phyloP scores from a whole-genome alignment of 2,329 filamentous ascomycete genomes.

The Helotiales sp. region DNA sequence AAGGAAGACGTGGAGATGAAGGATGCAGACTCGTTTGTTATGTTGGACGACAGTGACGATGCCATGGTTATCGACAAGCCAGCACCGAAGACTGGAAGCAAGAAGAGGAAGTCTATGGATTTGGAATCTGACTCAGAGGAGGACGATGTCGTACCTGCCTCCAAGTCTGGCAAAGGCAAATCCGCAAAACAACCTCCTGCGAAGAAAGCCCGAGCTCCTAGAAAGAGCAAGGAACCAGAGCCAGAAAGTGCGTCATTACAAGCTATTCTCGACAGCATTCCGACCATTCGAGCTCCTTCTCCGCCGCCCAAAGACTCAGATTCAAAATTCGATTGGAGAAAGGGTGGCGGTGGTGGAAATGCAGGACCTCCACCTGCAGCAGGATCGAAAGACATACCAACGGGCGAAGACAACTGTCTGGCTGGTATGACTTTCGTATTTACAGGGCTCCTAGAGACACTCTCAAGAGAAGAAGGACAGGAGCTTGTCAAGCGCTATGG shows the following conservation, averaged over 20 bases:
- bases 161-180: slow-evolving; percentile 53
- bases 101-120: slow-evolving; percentile 64
- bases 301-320: slow-evolving; percentile 75
- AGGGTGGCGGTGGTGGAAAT: slow-evolving; percentile 62
- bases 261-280: slow-evolving; percentile 86
- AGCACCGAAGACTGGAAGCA: slow-evolving; percentile 40
- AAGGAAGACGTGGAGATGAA: slow-evolving; percentile 53
- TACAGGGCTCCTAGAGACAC: slow-evolving; percentile 80
- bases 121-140: slow-evolving; percentile 62
- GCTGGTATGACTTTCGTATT: slow-evolving; percentile 93
- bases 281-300: slow-evolving; percentile 79
- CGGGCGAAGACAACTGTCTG: slow-evolving; percentile 86
- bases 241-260: slow-evolving; percentile 75
- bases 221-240: slow-evolving; percentile 58
- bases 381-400: slow-evolving; percentile 73
- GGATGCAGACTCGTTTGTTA: slow-evolving; percentile 39
- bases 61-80: slow-evolving; percentile 41
- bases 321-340: slow-evolving; percentile 81
- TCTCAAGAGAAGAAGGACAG: slow-evolving; percentile 84
- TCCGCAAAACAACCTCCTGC: slow-evolving; percentile 41
- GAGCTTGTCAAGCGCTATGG: slow-evolving; percentile 91
- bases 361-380: slow-evolving; percentile 66
- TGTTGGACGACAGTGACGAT: slow-evolving; percentile 54
- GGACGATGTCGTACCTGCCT: slow-evolving; percentile 57
- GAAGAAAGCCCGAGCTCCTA: slow-evolving; percentile 43